phyloP scores from a whole-genome alignment of 495 filamentous ascomycete species.

The Penicillium desertorum region DNA sequence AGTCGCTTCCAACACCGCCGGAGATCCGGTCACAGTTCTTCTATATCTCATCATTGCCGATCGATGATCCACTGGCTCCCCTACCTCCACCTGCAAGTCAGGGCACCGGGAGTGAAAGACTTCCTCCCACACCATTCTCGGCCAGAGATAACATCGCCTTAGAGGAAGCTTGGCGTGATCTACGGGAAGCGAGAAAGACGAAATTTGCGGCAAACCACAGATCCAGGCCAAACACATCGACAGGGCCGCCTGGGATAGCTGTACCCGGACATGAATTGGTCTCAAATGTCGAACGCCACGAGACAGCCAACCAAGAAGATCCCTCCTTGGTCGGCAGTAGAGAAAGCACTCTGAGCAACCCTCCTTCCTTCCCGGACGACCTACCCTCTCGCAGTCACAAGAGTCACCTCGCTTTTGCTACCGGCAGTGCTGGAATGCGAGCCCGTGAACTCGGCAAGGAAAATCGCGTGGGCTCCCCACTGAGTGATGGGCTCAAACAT shows the following conservation, averaged over 20 bases:
- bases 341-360: constrained; percentile 20
- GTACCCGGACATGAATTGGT: constrained; percentile 42
- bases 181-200: constrained; percentile 46
- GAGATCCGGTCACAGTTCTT: constrained; percentile 71
- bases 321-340: constrained; percentile 31
- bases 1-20: constrained; percentile 39
- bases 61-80: constrained; percentile 79
- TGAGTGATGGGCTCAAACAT: constrained; percentile 17
- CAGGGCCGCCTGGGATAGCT: constrained; percentile 42
- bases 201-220: constrained; percentile 30
- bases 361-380: constrained; percentile 22
- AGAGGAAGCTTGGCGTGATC: constrained; percentile 67
- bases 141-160: constrained; percentile 69
- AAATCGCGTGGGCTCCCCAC: constrained; percentile 10
- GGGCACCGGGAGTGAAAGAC: constrained; percentile 47
- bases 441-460: constrained; percentile 14
- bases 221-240: constrained; percentile 36
- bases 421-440: constrained; percentile 15
- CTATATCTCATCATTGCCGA: constrained; percentile 71
- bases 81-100: constrained; percentile 56
- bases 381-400: constrained; percentile 14
- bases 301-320: constrained; percentile 24
- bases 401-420: constrained; percentile 9
- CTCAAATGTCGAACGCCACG: constrained; percentile 35
- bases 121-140: constrained; percentile 73